Base-by-base conservation (phyloP, 2,329 filamentous ascomycete species). In the Neurospora sp. region DNA sequence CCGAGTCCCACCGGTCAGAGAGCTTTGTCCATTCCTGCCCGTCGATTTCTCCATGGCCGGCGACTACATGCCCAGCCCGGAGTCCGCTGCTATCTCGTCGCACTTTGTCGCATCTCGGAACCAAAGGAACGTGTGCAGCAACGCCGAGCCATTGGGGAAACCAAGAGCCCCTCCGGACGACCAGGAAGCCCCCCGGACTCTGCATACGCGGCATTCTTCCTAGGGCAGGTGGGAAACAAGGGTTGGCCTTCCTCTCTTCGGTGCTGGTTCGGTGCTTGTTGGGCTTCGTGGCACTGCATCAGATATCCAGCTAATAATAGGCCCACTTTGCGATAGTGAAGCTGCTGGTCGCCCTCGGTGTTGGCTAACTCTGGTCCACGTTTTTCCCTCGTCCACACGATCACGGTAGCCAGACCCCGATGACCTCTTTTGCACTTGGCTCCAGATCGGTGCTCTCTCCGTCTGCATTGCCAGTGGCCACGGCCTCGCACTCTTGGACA, bases 231-330 rank as follows among this genome's bases (percentile, higher is more conserved):
- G 52, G 28, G 52, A 62, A 36, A 62, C 52, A 62, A 62, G 52
- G 52, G 52, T 36, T 62, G 23, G 17, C 43, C 38, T n/a, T 33
- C n/a, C 67, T 66, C 28, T 66, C 17, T 40, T 66, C 69, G 68
- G 70, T 72, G 73, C 68, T 69, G 69, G 71, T 43, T 62, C 52
- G 52, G 52, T 62, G 52, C 52, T 62, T 36, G 52, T 28, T 62
- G 23, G 52, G 52, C 72, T 72, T 74, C 74, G 74, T 76, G 74
- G 74, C 74, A 76, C 74, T 74, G 72, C 74, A 70, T 74, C 72
- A 70, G 69, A 72, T 70, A 70, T 66, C 57, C 66, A 72, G 71
- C 74, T 75, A 75, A 75, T 74, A 71, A 74, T 74, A 72, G 74
- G 73, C 70, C 62, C 69, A 62, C 67, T 62, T 70, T 66, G 66